Evolutionary conservation across 495 filamentous ascomycete genomes (phyloP).

Genomic region (Emericellopsis terricola): DNA sequence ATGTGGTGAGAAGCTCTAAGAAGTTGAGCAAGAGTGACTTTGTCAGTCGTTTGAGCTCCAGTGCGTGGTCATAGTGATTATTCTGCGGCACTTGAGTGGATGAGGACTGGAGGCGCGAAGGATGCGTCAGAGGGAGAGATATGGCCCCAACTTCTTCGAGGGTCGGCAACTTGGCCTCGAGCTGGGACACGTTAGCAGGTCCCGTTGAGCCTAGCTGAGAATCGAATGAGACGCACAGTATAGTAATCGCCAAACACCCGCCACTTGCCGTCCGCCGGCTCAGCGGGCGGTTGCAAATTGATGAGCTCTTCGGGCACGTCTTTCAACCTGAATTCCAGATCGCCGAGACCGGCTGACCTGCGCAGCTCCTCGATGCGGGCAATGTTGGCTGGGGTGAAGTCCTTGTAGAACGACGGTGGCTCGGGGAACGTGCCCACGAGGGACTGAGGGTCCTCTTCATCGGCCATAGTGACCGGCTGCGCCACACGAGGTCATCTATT

Average conservation of each 20-base stretch:
- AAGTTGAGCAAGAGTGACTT: conserved; percentile 76
- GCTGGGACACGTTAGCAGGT: conserved; percentile 9
- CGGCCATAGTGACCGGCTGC: conserved; percentile 13
- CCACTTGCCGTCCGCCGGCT: conserved; percentile 54
- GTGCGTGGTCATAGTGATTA: conserved; percentile 41
- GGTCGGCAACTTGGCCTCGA: conserved; percentile 45
- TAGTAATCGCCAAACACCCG: conserved; percentile 53
- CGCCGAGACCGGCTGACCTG: background rate
- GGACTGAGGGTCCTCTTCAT: conserved; percentile 15
- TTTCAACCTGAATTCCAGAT: conserved; percentile 20
- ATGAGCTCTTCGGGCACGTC: conserved; percentile 53
- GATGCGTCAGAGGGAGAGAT: conserved; percentile 40
- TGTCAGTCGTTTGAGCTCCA: conserved; percentile 59
- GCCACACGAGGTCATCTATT: too few relatives aligned
- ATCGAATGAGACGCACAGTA: conserved; percentile 23
- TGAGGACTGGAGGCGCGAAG: conserved; percentile 5
- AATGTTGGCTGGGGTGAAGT: conserved; percentile 68
- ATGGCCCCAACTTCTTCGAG: conserved; percentile 51
- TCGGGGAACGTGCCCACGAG: conserved; percentile 42
- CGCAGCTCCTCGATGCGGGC: conserved; percentile 36
- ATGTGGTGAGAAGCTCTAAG: conserved; percentile 55
- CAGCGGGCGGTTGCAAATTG: conserved; percentile 65
- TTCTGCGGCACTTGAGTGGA: background rate
- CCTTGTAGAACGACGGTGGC: conserved; percentile 78
- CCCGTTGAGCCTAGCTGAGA: background rate